These are phyloP conservation scores for Geotrichum armillariae DNA, from an alignment of 1,139 yeast species.

Conservation along the genomic window DNA sequence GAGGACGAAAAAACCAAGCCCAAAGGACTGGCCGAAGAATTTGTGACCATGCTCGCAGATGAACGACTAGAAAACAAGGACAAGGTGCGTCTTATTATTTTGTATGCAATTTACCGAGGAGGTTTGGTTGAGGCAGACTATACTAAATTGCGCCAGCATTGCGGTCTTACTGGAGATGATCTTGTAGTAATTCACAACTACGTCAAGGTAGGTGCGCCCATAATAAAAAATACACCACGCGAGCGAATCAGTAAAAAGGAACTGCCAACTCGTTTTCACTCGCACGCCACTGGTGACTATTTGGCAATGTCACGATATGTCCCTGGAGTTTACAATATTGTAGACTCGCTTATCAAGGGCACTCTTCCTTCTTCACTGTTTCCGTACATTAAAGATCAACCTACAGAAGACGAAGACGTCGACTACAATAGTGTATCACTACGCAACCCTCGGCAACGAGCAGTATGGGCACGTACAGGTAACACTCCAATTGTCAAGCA, in stretches of 20 bases:
- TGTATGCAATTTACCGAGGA: constrained; percentile 80
- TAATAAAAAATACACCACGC: constrained; percentile 52
- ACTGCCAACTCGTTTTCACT: constrained; percentile 44
- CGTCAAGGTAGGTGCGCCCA: constrained; percentile 62
- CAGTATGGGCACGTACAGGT: constrained; percentile 69
- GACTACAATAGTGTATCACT: constrained; percentile 46
- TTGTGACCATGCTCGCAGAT: constrained; percentile 59
- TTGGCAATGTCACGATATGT: constrained; percentile 76
- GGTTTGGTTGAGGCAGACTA: constrained; percentile 80
- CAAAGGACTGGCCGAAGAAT: constrained; percentile 63
- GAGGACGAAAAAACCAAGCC: constrained; percentile 64
- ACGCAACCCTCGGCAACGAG: constrained; percentile 73
- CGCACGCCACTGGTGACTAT: constrained; percentile 65
- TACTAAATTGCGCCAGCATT: constrained; percentile 66
- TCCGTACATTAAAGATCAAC: constrained; percentile 79
- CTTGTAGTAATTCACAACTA: constrained; percentile 64
- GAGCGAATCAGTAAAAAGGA: constrained; percentile 29
- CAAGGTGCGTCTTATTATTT: constrained; percentile 69
- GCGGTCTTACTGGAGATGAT: constrained; percentile 63
- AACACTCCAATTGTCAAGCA: constrained; percentile 58
- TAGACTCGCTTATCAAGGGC: constrained; percentile 51
- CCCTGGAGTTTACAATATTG: constrained; percentile 64
- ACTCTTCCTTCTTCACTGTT: constrained; percentile 58
- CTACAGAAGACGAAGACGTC: constrained; percentile 57
- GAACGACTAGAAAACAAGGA: constrained; percentile 53